Conservation (phyloP, 108 stramenopile genomes). For the Cyclotella atomus region DNA sequence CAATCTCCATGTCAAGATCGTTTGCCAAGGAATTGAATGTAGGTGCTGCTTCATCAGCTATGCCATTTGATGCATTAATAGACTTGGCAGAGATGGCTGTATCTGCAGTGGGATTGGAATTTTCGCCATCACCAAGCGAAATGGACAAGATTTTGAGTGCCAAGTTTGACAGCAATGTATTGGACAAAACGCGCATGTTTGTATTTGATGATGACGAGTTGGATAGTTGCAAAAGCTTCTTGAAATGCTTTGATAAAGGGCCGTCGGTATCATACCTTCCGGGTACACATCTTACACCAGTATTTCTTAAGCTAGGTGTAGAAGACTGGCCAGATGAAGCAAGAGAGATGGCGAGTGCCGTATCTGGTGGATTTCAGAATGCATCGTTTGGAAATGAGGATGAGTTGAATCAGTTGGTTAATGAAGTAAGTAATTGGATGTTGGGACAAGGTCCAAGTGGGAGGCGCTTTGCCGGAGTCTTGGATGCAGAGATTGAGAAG, state of each 20-base stretch:
- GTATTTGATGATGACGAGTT: slow-evolving; percentile 77
- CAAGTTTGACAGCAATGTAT: slow-evolving; percentile 61
- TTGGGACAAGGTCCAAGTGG: slow-evolving; percentile 54
- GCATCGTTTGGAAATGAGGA: slow-evolving; percentile 79
- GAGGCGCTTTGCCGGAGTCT: slow-evolving; percentile 28
- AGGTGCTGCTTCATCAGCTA: slow-evolving; percentile 16
- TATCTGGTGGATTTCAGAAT: slow-evolving; percentile 74
- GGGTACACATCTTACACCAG: slow-evolving; percentile 80
- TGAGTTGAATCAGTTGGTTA: slow-evolving; percentile 54
- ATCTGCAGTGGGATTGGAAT: slow-evolving; percentile 75
- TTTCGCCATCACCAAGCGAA: slow-evolving; percentile 64
- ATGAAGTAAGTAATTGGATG: slow-evolving; percentile 76
- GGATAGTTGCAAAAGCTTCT: slow-evolving; percentile 65
- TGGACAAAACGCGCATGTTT: slow-evolving; percentile 74
- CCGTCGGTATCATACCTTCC: slow-evolving; percentile 56
- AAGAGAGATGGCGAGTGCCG: slow-evolving; percentile 68
- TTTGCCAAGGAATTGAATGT: slow-evolving; percentile 72
- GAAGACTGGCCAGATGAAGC: slow-evolving; percentile 70
- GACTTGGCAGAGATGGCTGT: slow-evolving; percentile 74
- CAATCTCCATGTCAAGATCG: slow-evolving; percentile 62
- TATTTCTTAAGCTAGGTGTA: slow-evolving; percentile 67
- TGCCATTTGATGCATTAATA: slow-evolving; percentile 63
- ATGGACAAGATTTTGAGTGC: slow-evolving; percentile 64
- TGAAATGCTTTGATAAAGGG: slow-evolving; percentile 24
- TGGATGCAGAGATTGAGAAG: slow-evolving; percentile 39